Base-by-base conservation (phyloP, 2,329 filamentous ascomycete species). In the Claviceps paspali region DNA sequence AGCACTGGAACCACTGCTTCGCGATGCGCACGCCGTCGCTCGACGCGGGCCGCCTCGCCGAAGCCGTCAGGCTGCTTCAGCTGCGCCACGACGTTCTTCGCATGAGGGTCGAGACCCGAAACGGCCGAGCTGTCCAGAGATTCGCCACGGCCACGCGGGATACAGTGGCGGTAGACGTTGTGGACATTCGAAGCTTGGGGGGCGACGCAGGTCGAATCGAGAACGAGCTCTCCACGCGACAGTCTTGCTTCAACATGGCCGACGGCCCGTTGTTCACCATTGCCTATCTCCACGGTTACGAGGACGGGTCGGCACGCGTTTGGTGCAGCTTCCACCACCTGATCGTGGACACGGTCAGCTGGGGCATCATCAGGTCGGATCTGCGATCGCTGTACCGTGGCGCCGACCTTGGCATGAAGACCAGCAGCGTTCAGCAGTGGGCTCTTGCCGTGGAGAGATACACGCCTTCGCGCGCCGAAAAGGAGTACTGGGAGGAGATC, bases 291-390 rank as follows among this genome's bases (percentile, higher is more conserved):
- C 12, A 29, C 10, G 34, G 34, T 10, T 29, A 29, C 10, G 17
- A 21, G 6, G 34, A 36, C 18, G 34, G 34, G 3, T 29, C 34
- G 24, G 34, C 34, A 1, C 18, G 27, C 7, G 27, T 36, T 17
- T 36, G 34, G 34, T 36, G 34, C 19, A 19, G 24, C 9, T 36
- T 36, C 27, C 34, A 30, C 15, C 34, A 36, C 18, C 34, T 36
- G 6, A 36, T 36, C 15, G 23, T 36, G 17, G 34, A 36, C 18
- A 22, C 34, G 3, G 24, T 36, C 26, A 36, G 34, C 34, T 30
- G 34, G 34, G 30, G 19, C 34, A 29, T 36, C 19, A 29, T 36
- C 18, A 29, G 23, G 34, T 30, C 34, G 18, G 34, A 36, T 23
- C 17, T 36, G 18, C 34, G 30, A 11, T 8, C n/a, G 24, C 34